Conservation (phyloP, 495 filamentous ascomycete species). For the Penicillium malachiteum region DNA sequence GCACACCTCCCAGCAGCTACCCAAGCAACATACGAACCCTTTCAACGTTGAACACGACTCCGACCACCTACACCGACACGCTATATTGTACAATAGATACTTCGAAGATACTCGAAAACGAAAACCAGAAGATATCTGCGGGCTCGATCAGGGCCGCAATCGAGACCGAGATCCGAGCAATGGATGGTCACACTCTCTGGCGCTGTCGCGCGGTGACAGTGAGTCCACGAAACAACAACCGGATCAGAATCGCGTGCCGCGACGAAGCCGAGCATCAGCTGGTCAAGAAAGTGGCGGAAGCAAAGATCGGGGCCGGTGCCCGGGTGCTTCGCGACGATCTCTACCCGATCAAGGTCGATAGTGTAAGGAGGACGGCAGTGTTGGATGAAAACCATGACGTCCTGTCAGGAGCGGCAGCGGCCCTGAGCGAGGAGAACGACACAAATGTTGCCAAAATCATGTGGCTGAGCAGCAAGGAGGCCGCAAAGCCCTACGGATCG, state of each 20-base stretch:
- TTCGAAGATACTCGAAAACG: slow-evolving; percentile 22
- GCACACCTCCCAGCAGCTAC: slow-evolving; percentile 21
- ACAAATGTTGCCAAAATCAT: slow-evolving; percentile 21
- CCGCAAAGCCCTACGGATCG: slow-evolving; percentile 29
- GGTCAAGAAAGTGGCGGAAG: slow-evolving; percentile 29
- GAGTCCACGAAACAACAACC: slow-evolving; percentile 20
- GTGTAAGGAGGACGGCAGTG: slow-evolving; percentile 27
- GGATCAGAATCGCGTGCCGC: slow-evolving; percentile 27
- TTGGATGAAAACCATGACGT: slow-evolving; percentile 22
- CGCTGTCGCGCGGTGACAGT: slow-evolving; percentile 29
- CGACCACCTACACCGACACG: slow-evolving; percentile 21
- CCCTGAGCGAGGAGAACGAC: slow-evolving; percentile 23
- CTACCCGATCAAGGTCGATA: slow-evolving; percentile 34
- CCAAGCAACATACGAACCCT: slow-evolving; percentile 23
- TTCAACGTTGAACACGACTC: slow-evolving; percentile 19
- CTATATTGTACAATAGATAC: slow-evolving; percentile 26
- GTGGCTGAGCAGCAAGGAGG: slow-evolving; percentile 35
- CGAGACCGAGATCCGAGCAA: too few relatives aligned
- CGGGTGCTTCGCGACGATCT: slow-evolving; percentile 33
- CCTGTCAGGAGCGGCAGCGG: slow-evolving; percentile 11
- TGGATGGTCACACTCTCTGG: slow-evolving; percentile 22
- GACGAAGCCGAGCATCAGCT: slow-evolving; percentile 25
- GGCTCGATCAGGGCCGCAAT: slow-evolving; percentile 21
- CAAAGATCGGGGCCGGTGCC: slow-evolving; percentile 19
- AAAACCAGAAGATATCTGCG: slow-evolving; percentile 19